These are phyloP conservation scores for Vaccinium vitisidaea DNA, from an alignment of 148 eudicot species.

Conservation along the genomic window DNA sequence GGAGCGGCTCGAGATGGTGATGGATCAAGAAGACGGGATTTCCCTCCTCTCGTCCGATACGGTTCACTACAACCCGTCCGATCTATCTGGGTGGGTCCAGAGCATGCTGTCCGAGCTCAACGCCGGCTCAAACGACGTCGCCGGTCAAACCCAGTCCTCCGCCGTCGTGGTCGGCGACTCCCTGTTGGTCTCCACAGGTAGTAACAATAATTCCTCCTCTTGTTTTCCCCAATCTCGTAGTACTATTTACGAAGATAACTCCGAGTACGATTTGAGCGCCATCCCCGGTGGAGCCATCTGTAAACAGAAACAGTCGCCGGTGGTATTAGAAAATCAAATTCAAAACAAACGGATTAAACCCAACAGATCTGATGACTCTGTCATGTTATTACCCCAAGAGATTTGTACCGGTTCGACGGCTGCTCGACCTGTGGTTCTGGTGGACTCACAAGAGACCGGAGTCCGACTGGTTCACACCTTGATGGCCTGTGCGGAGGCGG, in stretches of 20 bases:
- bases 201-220: slow-evolving; percentile 12
- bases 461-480: slow-evolving; percentile 74
- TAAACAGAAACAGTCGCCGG: slow-evolving; percentile 4
- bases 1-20: slow-evolving; percentile 64
- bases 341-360: slow-evolving; percentile 25
- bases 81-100: slow-evolving; percentile 74
- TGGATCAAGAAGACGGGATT: slow-evolving; percentile 56
- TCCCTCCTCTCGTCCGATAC: slow-evolving; percentile 46
- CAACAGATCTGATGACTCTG: slow-evolving; percentile 16
- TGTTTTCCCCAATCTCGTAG: not conserved
- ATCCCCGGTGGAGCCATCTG: slow-evolving; percentile 82
- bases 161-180: not conserved
- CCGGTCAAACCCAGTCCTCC: not conserved
- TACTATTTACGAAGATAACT: slow-evolving; percentile 34
- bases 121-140: not conserved
- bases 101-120: slow-evolving; percentile 67
- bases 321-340: not conserved
- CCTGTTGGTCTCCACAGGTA: slow-evolving; percentile 6
- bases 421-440: slow-evolving; percentile 48
- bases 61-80: slow-evolving; percentile 82
- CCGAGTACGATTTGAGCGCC: slow-evolving; percentile 70
- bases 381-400: not conserved
- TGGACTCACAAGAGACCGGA: slow-evolving; percentile 79
- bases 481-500: slow-evolving; percentile 89
- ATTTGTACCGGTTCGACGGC: slow-evolving; percentile 9